Base-by-base conservation (phyloP, 768 basidiomycete genomes). In the Lactifluus volemus region DNA sequence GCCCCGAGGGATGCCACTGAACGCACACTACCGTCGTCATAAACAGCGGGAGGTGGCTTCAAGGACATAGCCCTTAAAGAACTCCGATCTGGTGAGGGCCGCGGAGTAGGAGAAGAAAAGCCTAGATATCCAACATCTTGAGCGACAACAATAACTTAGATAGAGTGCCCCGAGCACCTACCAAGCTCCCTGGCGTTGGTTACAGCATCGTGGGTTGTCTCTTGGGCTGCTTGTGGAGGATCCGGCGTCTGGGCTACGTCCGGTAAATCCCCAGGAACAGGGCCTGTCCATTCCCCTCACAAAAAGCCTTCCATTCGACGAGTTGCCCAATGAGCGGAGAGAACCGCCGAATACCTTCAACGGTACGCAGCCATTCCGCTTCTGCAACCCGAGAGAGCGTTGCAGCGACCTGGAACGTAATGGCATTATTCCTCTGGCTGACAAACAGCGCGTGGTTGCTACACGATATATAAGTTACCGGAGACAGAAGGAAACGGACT, bases 271-370 rank as follows among this genome's bases (percentile, higher is more conserved):
- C 69, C 68, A 4, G 84, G 84, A 5, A 81, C 48, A 14, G 71
- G 58, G 0, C 84, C 83, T 5, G 75, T 73, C 86, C 88, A 92
- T 9, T 81, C 81, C 86, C 88, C 73, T 92, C 89, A 67, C 89
- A 91, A 2, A 87, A 73, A 5, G 84, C 77, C 54, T 82, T 78
- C 83, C 84, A 89, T 75, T 88, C 82, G 5, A 84, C 85, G 4
- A 91, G 75, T n/a, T 76, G 77, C 0, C 88, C 89, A 38, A 92
- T 77, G 12, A 78, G 79, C 0, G 87, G 84, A 14, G 85, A 79
- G 65, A 81, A 81, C 5, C 83, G 77, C 45, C 88, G 81, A 25
- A 90, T 80, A n/a, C 78, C 78, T 74, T 91, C 89, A 66, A 86
- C 88, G 12, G 80, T 73, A 41, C 83, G 82, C 25, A 80, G 68